Base-by-base conservation (phyloP, 805 yeast genomes). In the Zygoascus tannicola region DNA sequence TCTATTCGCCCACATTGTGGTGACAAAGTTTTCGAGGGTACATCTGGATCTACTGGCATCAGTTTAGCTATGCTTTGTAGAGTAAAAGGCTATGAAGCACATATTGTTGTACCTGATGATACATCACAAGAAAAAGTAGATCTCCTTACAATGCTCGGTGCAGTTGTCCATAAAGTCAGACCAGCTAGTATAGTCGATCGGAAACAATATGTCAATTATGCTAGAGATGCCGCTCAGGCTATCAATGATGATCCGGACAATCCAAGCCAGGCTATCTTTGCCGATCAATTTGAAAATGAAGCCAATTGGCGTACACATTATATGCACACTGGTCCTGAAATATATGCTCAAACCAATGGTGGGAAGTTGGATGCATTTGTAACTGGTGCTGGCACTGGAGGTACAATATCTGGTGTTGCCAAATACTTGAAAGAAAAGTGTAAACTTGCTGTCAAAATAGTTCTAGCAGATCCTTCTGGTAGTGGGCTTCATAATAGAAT, bases 131-230 rank as follows among this genome's bases (percentile, higher is more conserved):
- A 90, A 53, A 90, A 90, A 56, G 59, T 90, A 20, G 78, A 75
- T 41, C 69, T 92, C 22, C 67, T 90, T 41, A 70, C 70, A 44
- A 71, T 82, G 28, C 70, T 85, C 39, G 97, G 97, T 2, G 97
- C 96, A 0, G 72, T 66, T 2, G 74, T 90, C 5, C 86, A 85
- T 56, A 80, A 81, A 43, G 97, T 90, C 8, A 80, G 83, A 46
- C 97, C 98, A 0, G 97, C 97, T 1, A 78, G 95, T 4, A 92
- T 90, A 38, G 96, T 87, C 14, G 97, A 92, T 62, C 88, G 92
- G 1, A 75, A 76, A 48, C 97, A 90, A 60, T 90, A 92, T 57
- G 95, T 88, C 35, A 92, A 90, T 58, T 80, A 81, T 3, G 97
- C 97, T 0, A 71, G 82, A 45, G 60, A 68, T 3, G 78, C 81